A percentile compares a stretch with the other conserved stretches of the same genome.
Evolutionary conservation across 2,329 filamentous ascomycete genomes (phyloP).

Genomic region (Escovopsis sp.): DNA sequence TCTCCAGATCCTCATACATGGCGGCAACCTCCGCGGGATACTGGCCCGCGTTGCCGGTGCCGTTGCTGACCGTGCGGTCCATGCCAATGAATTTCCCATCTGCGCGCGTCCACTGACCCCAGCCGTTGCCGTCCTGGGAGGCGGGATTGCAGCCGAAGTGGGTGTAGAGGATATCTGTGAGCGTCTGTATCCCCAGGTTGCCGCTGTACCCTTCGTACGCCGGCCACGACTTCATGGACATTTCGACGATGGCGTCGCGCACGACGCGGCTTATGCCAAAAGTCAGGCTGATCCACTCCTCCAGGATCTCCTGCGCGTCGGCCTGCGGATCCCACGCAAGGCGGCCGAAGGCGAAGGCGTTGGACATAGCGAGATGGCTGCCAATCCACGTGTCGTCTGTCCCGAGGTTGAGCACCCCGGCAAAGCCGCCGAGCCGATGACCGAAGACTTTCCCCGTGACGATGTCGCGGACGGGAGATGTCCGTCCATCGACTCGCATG

Average conservation of each 20-base stretch:
- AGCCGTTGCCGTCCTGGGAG: conserved; percentile 33
- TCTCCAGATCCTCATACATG: conserved; percentile 42
- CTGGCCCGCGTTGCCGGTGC: conserved; percentile 49
- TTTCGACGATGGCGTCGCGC: conserved; percentile 36
- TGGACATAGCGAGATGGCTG: conserved; percentile 54
- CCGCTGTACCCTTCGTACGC: conserved; percentile 57
- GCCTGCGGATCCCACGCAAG: conserved; percentile 46
- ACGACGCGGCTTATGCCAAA: conserved; percentile 41
- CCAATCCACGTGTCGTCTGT: conserved; percentile 38
- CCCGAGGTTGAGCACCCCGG: too few relatives aligned
- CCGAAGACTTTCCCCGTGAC: conserved; percentile 44
- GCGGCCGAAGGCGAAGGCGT: conserved; percentile 53
- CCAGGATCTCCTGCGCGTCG: conserved; percentile 22
- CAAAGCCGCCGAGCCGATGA: conserved; percentile 10
- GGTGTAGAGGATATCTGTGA: conserved; percentile 51
- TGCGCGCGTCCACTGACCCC: conserved; percentile 34
- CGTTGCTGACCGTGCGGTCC: conserved; percentile 54
- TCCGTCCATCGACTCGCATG: conserved; percentile 40
- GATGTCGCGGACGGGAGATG: conserved; percentile 43
- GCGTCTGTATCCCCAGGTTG: conserved; percentile 53
- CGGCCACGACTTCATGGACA: conserved; percentile 47
- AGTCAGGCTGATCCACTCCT: conserved; percentile 54
- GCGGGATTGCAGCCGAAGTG: conserved; percentile 49
- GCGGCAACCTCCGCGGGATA: conserved; percentile 46
- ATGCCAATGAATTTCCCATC: conserved; percentile 46